Evolutionary conservation across 768 basidiomycete species (phyloP).

Genomic region (Leccinum truebloodii): DNA sequence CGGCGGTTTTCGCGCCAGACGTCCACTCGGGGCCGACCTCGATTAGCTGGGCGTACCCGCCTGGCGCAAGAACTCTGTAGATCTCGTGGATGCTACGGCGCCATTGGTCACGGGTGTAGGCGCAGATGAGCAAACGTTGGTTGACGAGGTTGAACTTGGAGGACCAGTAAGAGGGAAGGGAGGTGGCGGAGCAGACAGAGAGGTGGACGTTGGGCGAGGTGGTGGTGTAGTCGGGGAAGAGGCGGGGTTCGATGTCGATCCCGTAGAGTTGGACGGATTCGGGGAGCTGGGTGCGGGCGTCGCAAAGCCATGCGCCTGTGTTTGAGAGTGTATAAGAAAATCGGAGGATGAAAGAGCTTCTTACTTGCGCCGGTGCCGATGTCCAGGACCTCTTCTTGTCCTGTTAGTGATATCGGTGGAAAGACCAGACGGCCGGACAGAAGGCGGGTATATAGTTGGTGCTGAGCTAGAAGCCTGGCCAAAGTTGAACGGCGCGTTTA

Average conservation of each 20-base stretch:
- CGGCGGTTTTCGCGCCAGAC: conserved; percentile 15
- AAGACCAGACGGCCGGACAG: conserved; percentile 26
- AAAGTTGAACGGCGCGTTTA: not conserved
- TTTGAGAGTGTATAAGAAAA: not conserved
- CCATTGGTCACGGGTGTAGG: conserved; percentile 34
- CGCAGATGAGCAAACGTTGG: conserved; percentile 34
- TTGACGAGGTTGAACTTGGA: conserved; percentile 34
- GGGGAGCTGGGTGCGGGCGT: conserved; percentile 14
- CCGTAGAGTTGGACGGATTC: conserved; percentile 25
- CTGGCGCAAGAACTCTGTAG: conserved; percentile 33
- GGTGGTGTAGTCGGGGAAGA: conserved; percentile 14
- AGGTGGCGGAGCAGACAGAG: conserved; percentile 24
- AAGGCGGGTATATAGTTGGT: conserved; percentile 21
- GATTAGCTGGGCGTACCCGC: conserved; percentile 36
- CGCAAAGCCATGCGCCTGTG: conserved; percentile 27
- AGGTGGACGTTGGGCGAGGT: conserved; percentile 21
- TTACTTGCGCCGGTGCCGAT: conserved; percentile 20
- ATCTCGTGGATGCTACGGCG: conserved; percentile 25
- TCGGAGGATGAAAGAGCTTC: not conserved
- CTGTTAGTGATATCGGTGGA: conserved; percentile 15
- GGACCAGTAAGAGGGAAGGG: conserved; percentile 33
- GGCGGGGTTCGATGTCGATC: conserved; percentile 27
- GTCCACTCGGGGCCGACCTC: conserved; percentile 25
- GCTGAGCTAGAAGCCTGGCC: conserved; percentile 15
- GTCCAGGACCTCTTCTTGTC: conserved; percentile 25